These are phyloP conservation scores for Mortierella sp. DNA, from an alignment of 371 early-diverging fungal species.

Conservation along the genomic window DNA sequence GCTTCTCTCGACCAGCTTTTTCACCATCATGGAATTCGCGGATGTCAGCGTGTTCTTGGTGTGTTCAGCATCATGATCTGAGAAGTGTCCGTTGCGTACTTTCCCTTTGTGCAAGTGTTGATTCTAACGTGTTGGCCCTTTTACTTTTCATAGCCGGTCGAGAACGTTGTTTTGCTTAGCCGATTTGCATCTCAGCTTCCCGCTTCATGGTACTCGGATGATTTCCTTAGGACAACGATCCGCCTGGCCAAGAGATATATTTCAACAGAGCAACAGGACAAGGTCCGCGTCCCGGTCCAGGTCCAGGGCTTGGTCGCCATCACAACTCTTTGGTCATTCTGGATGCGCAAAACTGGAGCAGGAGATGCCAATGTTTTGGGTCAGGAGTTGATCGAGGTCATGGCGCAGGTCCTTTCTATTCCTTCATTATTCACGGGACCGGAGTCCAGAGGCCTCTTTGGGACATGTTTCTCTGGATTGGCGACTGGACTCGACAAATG, in stretches of 20 bases:
- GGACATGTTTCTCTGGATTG: constrained; percentile 51
- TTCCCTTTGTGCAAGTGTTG: neutral
- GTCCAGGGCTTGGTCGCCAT: constrained; percentile 38
- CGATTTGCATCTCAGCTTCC: constrained; percentile 46
- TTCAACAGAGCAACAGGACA: constrained; percentile 33
- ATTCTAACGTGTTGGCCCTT: neutral
- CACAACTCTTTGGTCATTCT: constrained; percentile 50
- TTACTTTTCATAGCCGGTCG: constrained; percentile 26
- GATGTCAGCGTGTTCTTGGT: constrained; percentile 45
- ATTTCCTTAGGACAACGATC: constrained; percentile 42
- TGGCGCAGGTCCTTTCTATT: constrained; percentile 40
- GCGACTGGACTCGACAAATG: constrained; percentile 55
- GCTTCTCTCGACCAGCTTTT: constrained; percentile 52
- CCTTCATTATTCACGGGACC: constrained; percentile 38
- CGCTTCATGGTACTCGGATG: constrained; percentile 55
- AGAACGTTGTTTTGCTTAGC: constrained; percentile 37
- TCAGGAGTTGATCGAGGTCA: constrained; percentile 47
- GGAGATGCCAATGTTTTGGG: constrained; percentile 46
- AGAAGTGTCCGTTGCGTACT: neutral
- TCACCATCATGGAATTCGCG: constrained; percentile 48
- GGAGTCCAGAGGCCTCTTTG: constrained; percentile 36
- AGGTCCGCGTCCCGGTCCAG: constrained; percentile 43
- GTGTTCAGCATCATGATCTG: neutral
- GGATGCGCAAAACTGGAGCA: constrained; percentile 57
- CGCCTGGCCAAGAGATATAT: constrained; percentile 37